Percentiles rank a stretch among this genome's conserved stretches.
phyloP scores from a whole-genome alignment of 148 eudicot species.

The Dysphania ambrosioides region DNA sequence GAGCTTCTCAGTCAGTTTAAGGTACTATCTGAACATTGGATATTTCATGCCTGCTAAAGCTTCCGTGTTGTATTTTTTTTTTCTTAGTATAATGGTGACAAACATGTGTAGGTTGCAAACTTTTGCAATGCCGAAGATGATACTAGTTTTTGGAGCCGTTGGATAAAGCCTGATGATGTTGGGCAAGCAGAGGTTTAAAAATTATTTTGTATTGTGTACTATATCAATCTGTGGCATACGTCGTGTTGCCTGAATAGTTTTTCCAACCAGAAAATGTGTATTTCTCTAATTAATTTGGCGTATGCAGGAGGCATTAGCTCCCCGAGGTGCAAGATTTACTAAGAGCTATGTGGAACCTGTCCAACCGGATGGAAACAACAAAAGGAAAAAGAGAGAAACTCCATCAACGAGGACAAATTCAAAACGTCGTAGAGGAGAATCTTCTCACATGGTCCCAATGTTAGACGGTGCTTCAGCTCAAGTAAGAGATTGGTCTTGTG shows the following conservation, averaged over 20 bases:
- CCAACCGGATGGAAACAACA: slow-evolving; percentile 56
- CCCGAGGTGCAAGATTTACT: slow-evolving; percentile 85
- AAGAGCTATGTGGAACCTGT: slow-evolving; percentile 79
- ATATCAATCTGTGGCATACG: neutral
- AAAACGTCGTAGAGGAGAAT: slow-evolving; percentile 80
- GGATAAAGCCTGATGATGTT: slow-evolving; percentile 91
- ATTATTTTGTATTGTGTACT: slow-evolving; percentile 2
- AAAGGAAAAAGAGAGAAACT: slow-evolving; percentile 81
- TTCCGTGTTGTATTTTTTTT: neutral
- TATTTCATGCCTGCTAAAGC: neutral
- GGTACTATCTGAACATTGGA: slow-evolving; percentile 44
- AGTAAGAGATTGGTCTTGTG: slow-evolving; percentile 94
- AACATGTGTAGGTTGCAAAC: slow-evolving; percentile 75
- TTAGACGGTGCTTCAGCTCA: slow-evolving; percentile 92
- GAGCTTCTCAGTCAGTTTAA: slow-evolving; percentile 93
- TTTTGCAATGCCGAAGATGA: slow-evolving; percentile 93
- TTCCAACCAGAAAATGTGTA: no score
- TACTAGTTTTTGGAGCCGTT: slow-evolving; percentile 97
- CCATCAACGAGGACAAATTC: slow-evolving; percentile 46
- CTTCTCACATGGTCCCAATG: slow-evolving; percentile 53
- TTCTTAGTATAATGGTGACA: slow-evolving; percentile 17
- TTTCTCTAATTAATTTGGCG: neutral
- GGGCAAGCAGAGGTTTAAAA: slow-evolving; percentile 89
- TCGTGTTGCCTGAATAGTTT: neutral
- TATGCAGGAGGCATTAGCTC: slow-evolving; percentile 81